Evolutionary conservation across 1,284 basidiomycete genomes (phyloP), one percentile per base, ranked within the genome.

Genomic region (Flammula alnicola): DNA sequence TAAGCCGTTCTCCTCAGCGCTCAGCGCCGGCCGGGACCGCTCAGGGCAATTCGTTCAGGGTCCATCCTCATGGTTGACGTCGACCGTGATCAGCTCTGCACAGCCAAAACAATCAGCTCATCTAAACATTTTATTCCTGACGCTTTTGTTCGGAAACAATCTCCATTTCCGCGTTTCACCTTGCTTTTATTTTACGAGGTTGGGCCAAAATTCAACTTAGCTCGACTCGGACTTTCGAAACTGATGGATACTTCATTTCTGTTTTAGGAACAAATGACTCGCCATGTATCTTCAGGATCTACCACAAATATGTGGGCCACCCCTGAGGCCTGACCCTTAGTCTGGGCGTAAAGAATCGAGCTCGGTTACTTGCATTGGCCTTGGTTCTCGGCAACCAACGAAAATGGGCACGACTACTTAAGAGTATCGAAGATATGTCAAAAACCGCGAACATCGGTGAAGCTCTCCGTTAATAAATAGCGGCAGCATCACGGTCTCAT

Each of bases 21-120:
- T 54, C 30, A 56, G 51, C 51, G 51, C 51, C 39, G 46, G 51
- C 43, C 55, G 51, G 55, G 51, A 52, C 45, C 51, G 54, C 54
- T 49, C 54, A 39, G 47, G n/a, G 39, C 17, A 43, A 40, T 44
- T 41, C 14, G 26, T 17, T 51, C 55, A 56, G 55, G 55, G 55
- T 56, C 55, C 45, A 14, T n/a, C 16, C 30, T 29, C 37, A 44
- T 47, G 50, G 40, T 38, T 39, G 19, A 14, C 5, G 38, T 46
- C 38, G 44, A 51, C 44, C 31, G 9, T 17, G 33, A 39, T 47
- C 44, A 22, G 31, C 37, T 17, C 44, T 39, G 38, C 25, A 29
- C 26, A n/a, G 51, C 49, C 51, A 44, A 48, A 52, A 37, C 43
- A 35, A 48, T 48, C 49, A 39, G 12, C 30, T 47, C n/a, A n/a